Percentiles rank a stretch among this genome's conserved stretches.
Evolutionary conservation across 257 asterid species (phyloP).

Genomic region (Salvia miltiorrhiza): DNA sequence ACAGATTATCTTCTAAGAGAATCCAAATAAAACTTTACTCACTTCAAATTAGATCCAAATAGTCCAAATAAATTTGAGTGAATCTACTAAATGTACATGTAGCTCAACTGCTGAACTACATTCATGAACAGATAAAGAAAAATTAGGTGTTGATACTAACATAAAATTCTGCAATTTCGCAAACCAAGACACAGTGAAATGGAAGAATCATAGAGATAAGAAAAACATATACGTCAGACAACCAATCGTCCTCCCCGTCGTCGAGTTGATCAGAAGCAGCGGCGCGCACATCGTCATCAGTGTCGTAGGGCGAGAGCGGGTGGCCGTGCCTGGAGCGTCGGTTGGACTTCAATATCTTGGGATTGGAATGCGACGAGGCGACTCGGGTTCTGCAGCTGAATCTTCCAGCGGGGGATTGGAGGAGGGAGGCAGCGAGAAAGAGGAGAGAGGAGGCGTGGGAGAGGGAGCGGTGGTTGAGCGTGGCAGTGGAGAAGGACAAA

Average conservation of each 20-base stretch:
- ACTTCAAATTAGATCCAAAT: background rate
- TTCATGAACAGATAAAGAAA: background rate
- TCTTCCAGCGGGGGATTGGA: constrained; percentile 12
- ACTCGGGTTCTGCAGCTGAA: constrained; percentile 29
- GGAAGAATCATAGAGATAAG: background rate
- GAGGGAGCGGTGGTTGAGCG: constrained; percentile 24
- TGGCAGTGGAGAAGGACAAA: constrained; percentile 20
- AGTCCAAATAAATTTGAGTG: background rate
- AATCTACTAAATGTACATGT: background rate
- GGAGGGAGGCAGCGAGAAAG: constrained; percentile 24
- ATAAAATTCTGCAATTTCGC: background rate
- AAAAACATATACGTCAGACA: constrained; percentile 53
- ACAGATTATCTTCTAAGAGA: background rate
- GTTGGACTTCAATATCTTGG: constrained; percentile 69
- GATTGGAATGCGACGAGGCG: constrained; percentile 71
- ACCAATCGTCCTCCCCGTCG: constrained; percentile 32
- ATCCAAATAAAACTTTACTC: background rate
- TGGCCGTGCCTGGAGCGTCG: constrained; percentile 68
- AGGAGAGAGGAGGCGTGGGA: constrained; percentile 28
- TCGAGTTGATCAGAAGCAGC: constrained; percentile 19
- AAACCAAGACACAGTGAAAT: background rate
- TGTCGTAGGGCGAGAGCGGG: constrained; percentile 56
- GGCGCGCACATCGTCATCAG: constrained; percentile 35
- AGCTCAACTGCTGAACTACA: background rate
- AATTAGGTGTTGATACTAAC: background rate